Evolutionary conservation across 2,329 filamentous ascomycete species (phyloP).

Genomic region (Arachnomyces sp.): DNA sequence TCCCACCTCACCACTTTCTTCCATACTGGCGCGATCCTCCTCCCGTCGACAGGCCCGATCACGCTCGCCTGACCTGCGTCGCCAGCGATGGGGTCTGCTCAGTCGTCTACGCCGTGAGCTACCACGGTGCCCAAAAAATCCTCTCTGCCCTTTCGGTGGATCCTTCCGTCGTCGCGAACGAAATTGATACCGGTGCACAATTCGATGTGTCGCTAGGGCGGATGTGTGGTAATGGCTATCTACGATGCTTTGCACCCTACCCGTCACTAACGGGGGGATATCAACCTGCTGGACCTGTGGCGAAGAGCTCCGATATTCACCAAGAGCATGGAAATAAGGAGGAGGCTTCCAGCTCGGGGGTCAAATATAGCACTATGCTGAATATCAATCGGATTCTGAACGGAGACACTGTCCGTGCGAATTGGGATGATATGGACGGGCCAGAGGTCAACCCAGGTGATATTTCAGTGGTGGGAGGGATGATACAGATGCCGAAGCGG

Average conservation of each 20-base stretch:
- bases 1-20: conserved; percentile 14
- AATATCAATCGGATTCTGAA: no score
- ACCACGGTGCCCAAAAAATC: conserved; percentile 14
- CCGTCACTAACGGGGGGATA: conserved; percentile 5
- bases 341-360: no score
- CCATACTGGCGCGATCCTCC: conserved; percentile 16
- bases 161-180: conserved; percentile 12
- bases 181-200: conserved; percentile 18
- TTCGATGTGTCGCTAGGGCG: conserved; percentile 17
- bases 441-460: conserved; percentile 1
- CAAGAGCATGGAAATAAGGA: no score
- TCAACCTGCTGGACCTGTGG: no score
- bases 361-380: no score
- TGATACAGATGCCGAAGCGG: no score
- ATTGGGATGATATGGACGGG: conserved; percentile 13
- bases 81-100: conserved; percentile 14
- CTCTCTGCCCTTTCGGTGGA: conserved; percentile 16
- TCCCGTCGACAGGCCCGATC: conserved; percentile 7
- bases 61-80: conserved; percentile 12
- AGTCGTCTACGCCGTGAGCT: conserved; percentile 16
- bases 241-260: conserved; percentile 15
- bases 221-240: conserved; percentile 15
- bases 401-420: conserved; percentile 8
- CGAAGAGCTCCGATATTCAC: no score
- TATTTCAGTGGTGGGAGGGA: no score